phyloP scores from a whole-genome alignment of 2,329 filamentous ascomycete genomes.

The Apiospora phragmitis region DNA sequence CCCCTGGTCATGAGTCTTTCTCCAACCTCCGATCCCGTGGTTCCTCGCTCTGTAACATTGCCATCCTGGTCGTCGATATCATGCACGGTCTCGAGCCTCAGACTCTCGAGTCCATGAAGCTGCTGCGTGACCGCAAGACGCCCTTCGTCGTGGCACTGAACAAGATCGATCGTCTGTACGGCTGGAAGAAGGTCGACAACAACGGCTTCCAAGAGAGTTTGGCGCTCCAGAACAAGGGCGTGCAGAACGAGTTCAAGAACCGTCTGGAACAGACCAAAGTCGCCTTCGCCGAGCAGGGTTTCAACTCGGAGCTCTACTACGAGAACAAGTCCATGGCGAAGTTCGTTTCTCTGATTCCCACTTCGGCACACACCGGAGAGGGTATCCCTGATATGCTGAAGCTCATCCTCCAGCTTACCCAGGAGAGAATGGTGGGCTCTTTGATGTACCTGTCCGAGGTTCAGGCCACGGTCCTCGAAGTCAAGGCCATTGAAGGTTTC shows the following conservation, averaged over 20 bases:
- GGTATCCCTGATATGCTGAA: constrained; percentile 99
- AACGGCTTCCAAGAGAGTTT: constrained; percentile 96
- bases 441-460: constrained; percentile 99
- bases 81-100: constrained; percentile 99
- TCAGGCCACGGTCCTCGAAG: constrained; percentile 95
- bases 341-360: constrained; percentile 93
- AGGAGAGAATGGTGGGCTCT: constrained; percentile 95
- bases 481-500: constrained; percentile 98
- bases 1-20: constrained; percentile 99
- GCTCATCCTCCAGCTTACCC: constrained; percentile 86
- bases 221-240: constrained; percentile 84
- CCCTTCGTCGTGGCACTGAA: constrained; percentile 98
- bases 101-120: constrained; percentile 94
- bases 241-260: constrained; percentile 92
- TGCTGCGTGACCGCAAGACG: constrained; percentile 90
- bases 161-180: constrained; percentile 99
- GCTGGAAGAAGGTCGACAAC: constrained; percentile 98
- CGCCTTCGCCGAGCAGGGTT: constrained; percentile 92
- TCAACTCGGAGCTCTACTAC: constrained; percentile 96
- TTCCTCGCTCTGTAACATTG: constrained; percentile 98
- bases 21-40: constrained; percentile 95
- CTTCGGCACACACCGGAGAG: constrained; percentile 97
- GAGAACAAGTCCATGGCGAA: constrained; percentile 97
- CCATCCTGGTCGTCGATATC: constrained; percentile 97
- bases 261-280: constrained; percentile 89